phyloP scores from a whole-genome alignment of 768 basidiomycete species.

The Tricholoma furcatifolium region DNA sequence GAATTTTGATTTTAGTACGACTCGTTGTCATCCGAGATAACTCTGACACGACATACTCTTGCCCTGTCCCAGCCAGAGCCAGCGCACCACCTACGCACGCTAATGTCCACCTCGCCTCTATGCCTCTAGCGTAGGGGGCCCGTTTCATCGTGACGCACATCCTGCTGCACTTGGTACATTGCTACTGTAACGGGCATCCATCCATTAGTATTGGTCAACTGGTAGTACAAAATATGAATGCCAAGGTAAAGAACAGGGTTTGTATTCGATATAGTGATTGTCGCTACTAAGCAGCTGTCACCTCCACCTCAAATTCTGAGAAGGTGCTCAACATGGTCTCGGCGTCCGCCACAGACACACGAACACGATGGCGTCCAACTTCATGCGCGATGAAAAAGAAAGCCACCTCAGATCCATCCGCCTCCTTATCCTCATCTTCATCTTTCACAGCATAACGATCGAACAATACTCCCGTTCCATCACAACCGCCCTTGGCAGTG shows the following conservation, averaged over 20 bases:
- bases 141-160: no score
- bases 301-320: not conserved
- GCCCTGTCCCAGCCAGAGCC: no score
- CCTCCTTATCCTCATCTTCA: not conserved
- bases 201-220: not conserved
- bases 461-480: not conserved
- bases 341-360: not conserved
- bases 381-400: not conserved
- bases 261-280: not conserved
- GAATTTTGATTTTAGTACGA: no score
- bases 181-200: no score
- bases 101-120: no score
- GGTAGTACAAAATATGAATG: not conserved
- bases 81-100: no score
- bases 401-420: not conserved
- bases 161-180: no score
- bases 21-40: no score
- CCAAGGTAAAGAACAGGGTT: not conserved
- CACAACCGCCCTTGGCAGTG: not conserved
- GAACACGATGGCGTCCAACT: not conserved
- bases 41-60: no score
- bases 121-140: no score
- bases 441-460: not conserved
- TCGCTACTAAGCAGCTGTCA: not conserved
- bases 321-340: not conserved